Evolutionary conservation across 805 yeast genomes (phyloP).

Genomic region (Candida qinlingensis): DNA sequence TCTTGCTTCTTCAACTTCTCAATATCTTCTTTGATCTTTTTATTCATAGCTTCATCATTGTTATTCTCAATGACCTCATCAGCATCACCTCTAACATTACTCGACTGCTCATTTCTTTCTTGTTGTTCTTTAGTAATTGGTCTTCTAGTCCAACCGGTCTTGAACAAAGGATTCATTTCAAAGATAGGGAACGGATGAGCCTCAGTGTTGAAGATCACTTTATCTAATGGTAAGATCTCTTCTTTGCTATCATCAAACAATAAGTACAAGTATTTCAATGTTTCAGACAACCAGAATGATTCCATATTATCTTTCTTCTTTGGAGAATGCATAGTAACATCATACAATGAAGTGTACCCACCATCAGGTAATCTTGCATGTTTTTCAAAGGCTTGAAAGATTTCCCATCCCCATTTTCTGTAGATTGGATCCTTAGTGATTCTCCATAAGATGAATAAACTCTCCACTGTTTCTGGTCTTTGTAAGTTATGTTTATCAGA

Average conservation of each 20-base stretch:
- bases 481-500: slow-evolving; percentile 80
- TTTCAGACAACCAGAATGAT: slow-evolving; percentile 92
- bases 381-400: slow-evolving; percentile 63
- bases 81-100: slow-evolving; percentile 5
- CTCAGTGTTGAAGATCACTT: slow-evolving; percentile 82
- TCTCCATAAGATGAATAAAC: slow-evolving; percentile 73
- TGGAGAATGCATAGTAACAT: slow-evolving; percentile 57
- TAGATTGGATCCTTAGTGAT: slow-evolving; percentile 76
- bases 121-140: neutral
- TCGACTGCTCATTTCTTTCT: neutral
- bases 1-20: neutral
- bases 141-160: slow-evolving; percentile 56
- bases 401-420: slow-evolving; percentile 86
- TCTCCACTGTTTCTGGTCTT: slow-evolving; percentile 92
- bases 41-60: slow-evolving; percentile 9
- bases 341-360: slow-evolving; percentile 59
- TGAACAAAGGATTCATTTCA: slow-evolving; percentile 42
- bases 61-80: slow-evolving; percentile 25
- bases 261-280: slow-evolving; percentile 78
- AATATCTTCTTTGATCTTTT: neutral
- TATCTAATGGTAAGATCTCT: slow-evolving; percentile 56
- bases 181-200: slow-evolving; percentile 90
- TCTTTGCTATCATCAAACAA: slow-evolving; percentile 63
- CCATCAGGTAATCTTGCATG: slow-evolving; percentile 46
- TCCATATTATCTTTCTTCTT: slow-evolving; percentile 68